phyloP scores from a whole-genome alignment of 2,329 filamentous ascomycete genomes.

The Emergomyces africanus region DNA sequence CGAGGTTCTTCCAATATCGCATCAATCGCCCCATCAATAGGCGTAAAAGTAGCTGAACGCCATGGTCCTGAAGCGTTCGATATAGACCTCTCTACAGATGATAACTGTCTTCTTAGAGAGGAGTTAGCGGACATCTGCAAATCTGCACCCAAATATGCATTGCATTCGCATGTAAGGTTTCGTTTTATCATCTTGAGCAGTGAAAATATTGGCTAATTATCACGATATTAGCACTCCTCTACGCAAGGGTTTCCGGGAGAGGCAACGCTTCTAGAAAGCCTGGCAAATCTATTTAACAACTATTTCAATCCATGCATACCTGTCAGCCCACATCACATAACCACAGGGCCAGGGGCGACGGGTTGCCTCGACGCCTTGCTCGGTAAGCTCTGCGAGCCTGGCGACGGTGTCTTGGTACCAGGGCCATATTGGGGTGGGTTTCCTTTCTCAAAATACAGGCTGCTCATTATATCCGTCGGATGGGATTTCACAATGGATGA shows the following conservation, averaged over 20 bases:
- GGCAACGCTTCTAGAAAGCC: conserved; percentile 11
- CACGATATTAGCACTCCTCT: conserved; percentile 7
- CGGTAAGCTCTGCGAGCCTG: conserved; percentile 22
- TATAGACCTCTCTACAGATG: conserved; percentile 9
- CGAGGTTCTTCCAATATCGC: not conserved
- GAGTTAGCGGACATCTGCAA: conserved; percentile 9
- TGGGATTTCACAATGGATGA: not conserved
- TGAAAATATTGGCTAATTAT: not conserved
- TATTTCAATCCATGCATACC: conserved; percentile 16
- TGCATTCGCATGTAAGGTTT: conserved; percentile 3
- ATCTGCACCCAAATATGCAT: conserved; percentile 1
- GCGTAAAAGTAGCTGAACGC: not conserved
- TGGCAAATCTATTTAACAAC: conserved; percentile 16
- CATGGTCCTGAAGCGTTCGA: not conserved
- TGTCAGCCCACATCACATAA: conserved; percentile 13
- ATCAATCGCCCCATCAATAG: not conserved
- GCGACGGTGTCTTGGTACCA: conserved; percentile 21
- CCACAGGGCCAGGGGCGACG: conserved; percentile 11
- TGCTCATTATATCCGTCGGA: not conserved
- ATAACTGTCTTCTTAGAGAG: conserved; percentile 9
- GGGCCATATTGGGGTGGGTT: conserved; percentile 20
- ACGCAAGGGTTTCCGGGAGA: conserved; percentile 12
- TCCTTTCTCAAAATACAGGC: not conserved
- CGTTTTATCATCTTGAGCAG: too few species aligned
- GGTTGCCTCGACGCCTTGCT: conserved; percentile 18